A percentile compares a stretch with the other conserved stretches of the same genome.
These are phyloP conservation scores for Moesziomyces parantarcticus DNA, from an alignment of 1,284 basidiomycete genomes.

Conservation along the genomic window DNA sequence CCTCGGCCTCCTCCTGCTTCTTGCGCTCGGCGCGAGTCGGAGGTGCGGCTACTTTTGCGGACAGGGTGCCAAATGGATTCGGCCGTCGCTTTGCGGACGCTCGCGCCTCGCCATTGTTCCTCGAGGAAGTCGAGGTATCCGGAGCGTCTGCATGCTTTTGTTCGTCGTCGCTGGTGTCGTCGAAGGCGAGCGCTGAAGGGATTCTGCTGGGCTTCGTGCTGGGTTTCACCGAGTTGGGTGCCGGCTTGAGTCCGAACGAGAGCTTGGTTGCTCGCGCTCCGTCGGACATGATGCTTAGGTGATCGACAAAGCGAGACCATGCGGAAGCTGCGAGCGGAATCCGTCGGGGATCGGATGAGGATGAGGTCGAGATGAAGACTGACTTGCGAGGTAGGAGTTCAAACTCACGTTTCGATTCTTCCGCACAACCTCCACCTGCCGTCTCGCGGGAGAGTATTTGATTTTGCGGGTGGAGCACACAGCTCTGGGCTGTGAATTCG, in stretches of 20 bases:
- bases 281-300: conserved; percentile 8
- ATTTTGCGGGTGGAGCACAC: no score
- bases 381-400: no score
- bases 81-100: conserved; percentile 1
- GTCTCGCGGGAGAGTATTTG: no score
- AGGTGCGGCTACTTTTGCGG: conserved; percentile 38
- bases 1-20: conserved; percentile 74
- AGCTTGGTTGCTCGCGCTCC: conserved; percentile 33
- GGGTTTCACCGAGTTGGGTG: background rate
- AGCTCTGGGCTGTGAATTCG: no score
- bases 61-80: conserved; percentile 15
- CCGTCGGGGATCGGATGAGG: no score
- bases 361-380: background rate
- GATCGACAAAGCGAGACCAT: no score
- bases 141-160: conserved; percentile 1
- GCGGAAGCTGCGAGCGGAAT: background rate
- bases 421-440: no score
- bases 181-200: conserved; percentile 27
- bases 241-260: conserved; percentile 49
- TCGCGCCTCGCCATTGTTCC: background rate
- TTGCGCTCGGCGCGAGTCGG: conserved; percentile 45
- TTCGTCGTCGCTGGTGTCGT: conserved; percentile 45
- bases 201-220: conserved; percentile 8
- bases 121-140: background rate
- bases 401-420: no score